Percentiles rank a stretch among this genome's conserved stretches.
Conservation (phyloP, 345 rosid species). For the Aurinia saxatilis region DNA sequence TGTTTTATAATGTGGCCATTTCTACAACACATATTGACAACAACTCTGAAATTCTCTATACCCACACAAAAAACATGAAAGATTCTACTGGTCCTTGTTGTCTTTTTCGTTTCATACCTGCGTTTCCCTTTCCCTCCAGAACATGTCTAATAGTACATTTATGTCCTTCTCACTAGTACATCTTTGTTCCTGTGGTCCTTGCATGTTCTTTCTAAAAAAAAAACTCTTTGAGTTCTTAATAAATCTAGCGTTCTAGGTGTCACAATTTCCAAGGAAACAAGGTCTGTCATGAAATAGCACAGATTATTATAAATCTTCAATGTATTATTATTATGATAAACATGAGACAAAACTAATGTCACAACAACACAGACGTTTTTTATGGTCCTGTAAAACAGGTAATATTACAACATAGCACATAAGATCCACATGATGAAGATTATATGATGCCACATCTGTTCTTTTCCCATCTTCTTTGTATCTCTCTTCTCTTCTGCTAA, state of each 20-base stretch:
- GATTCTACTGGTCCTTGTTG: neutral
- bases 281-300: neutral
- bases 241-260: neutral
- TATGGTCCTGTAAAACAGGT: slow-evolving; percentile 10
- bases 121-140: slow-evolving; percentile 1
- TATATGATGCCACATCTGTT: slow-evolving; percentile 7
- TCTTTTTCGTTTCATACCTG: slow-evolving; percentile 7
- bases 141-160: neutral
- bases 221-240: neutral
- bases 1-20: slow-evolving; percentile 10
- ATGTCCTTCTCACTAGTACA: neutral
- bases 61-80: neutral
- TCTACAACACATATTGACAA: slow-evolving; percentile 13
- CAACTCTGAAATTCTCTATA: neutral
- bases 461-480: slow-evolving; percentile 7
- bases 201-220: no score
- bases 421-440: slow-evolving; percentile 22
- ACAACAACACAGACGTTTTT: neutral
- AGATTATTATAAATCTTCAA: neutral
- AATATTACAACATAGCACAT: slow-evolving; percentile 22
- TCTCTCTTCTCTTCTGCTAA: slow-evolving; percentile 5
- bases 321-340: slow-evolving; percentile 15
- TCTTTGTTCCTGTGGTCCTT: neutral
- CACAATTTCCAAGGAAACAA: neutral
- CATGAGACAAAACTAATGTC: slow-evolving; percentile 16